Conservation (phyloP, 192 early-diverging fungal genomes). For the Gamsiella multidivaricata region DNA sequence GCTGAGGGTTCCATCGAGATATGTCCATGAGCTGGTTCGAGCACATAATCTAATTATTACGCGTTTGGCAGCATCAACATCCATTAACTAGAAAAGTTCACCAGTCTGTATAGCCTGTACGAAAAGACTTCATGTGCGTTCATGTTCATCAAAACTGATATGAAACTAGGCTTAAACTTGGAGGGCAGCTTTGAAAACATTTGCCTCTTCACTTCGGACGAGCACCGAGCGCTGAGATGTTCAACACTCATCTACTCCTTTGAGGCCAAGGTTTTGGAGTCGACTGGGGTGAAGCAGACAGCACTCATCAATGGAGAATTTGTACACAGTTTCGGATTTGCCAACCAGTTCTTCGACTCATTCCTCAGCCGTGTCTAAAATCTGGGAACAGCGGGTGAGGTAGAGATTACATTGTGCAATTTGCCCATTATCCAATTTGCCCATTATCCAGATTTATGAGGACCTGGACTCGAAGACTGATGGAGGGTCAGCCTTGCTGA, state of each 20-base stretch:
- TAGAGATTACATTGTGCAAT: conserved; percentile 62
- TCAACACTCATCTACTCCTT: conserved; percentile 63
- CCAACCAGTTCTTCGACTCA: conserved; percentile 65
- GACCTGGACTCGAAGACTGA: conserved; percentile 12
- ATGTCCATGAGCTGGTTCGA: conserved; percentile 12
- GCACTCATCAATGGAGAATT: conserved; percentile 49
- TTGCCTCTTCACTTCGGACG: conserved; percentile 54
- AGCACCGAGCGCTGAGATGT: conserved; percentile 56
- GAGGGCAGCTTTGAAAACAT: conserved; percentile 59
- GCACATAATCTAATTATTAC: conserved; percentile 12
- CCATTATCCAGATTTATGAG: conserved; percentile 57
- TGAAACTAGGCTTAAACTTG: conserved; percentile 59
- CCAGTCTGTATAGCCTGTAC: conserved; percentile 22
- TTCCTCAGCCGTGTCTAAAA: conserved; percentile 61
- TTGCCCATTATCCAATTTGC: conserved; percentile 61
- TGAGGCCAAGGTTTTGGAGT: conserved; percentile 58
- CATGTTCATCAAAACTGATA: conserved; percentile 32
- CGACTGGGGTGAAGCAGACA: conserved; percentile 59
- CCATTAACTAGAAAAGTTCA: conserved; percentile 37
- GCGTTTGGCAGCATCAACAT: conserved; percentile 16
- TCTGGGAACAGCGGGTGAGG: conserved; percentile 57
- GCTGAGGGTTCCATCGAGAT: background rate
- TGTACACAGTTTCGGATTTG: conserved; percentile 60
- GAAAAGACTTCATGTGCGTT: conserved; percentile 13
- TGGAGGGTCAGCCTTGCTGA: conserved; percentile 21